These are phyloP conservation scores for Blastobotrys chiropterorum DNA, from an alignment of 805 yeast species.

Conservation along the genomic window DNA sequence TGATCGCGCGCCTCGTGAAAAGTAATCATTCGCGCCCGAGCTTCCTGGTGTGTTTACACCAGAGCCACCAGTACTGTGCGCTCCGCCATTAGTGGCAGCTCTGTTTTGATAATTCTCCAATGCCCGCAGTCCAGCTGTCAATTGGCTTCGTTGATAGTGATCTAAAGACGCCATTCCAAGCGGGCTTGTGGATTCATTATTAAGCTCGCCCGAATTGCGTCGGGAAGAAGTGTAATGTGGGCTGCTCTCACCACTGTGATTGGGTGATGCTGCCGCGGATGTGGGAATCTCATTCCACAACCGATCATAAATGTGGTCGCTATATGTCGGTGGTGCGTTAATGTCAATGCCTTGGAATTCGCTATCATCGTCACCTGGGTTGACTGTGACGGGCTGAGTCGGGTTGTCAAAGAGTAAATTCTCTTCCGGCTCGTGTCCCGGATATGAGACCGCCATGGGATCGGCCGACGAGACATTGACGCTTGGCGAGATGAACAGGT, in stretches of 20 bases:
- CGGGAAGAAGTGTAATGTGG: slow-evolving; percentile 29
- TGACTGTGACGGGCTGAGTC: slow-evolving; percentile 25
- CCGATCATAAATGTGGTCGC: slow-evolving; percentile 68
- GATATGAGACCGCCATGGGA: slow-evolving; percentile 14
- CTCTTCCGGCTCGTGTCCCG: slow-evolving; percentile 11
- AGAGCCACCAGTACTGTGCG: slow-evolving; percentile 15
- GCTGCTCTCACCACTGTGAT: slow-evolving; percentile 34
- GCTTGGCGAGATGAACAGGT: slow-evolving; percentile 72
- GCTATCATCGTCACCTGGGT: slow-evolving; percentile 15
- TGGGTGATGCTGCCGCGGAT: slow-evolving; percentile 33
- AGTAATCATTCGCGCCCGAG: neutral
- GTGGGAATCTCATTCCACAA: slow-evolving; percentile 57
- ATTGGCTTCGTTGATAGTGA: slow-evolving; percentile 31
- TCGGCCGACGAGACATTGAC: slow-evolving; percentile 56
- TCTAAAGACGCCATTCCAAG: slow-evolving; percentile 27
- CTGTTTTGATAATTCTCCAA: slow-evolving; percentile 30
- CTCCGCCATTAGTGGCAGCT: slow-evolving; percentile 9
- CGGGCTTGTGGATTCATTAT: slow-evolving; percentile 17
- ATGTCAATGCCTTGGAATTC: neutral
- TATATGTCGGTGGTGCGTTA: slow-evolving; percentile 80
- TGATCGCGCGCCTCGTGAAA: neutral
- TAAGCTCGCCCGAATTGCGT: slow-evolving; percentile 26
- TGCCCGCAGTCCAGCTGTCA: slow-evolving; percentile 35
- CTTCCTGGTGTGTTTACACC: slow-evolving; percentile 5
- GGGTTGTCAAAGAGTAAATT: slow-evolving; percentile 9